These are phyloP conservation scores for Crithidia brevicula DNA, from an alignment of 208 protist genomes.

Conservation along the genomic window DNA sequence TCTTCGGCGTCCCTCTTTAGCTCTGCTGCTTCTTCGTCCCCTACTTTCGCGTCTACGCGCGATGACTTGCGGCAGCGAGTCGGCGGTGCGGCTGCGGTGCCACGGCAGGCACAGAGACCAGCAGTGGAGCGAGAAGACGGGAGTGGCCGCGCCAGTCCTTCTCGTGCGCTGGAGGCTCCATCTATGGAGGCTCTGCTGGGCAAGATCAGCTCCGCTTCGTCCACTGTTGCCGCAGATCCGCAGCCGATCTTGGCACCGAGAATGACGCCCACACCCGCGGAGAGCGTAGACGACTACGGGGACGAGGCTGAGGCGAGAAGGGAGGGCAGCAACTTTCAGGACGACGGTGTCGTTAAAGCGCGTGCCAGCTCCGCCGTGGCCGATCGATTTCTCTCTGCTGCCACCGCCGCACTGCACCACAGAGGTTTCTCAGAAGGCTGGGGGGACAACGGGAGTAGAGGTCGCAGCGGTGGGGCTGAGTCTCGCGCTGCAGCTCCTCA, in stretches of 20 bases:
- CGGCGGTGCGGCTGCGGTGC: too few relatives aligned
- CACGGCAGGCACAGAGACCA: too few relatives aligned
- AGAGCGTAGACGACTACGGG: neutral
- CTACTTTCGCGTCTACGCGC: neutral
- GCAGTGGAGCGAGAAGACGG: neutral
- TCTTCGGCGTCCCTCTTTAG: neutral
- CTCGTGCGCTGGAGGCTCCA: conserved; percentile 10
- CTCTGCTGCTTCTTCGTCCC: neutral
- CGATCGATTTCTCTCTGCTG: neutral
- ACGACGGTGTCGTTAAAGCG: too few relatives aligned
- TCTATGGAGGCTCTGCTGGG: conserved; percentile 9
- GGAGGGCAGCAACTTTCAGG: too few relatives aligned
- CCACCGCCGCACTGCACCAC: neutral
- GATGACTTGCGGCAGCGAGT: neutral
- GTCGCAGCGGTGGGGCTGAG: too few relatives aligned
- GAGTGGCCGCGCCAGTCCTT: neutral
- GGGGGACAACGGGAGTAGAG: too few relatives aligned
- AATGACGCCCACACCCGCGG: neutral
- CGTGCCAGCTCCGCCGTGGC: neutral
- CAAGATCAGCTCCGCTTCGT: neutral
- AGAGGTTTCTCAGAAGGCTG: too few relatives aligned
- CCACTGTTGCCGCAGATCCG: conserved; percentile 8
- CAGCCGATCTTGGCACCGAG: neutral
- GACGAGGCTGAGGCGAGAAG: neutral
- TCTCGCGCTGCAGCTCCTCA: too few relatives aligned